Evolutionary conservation across 176 grass and related monocot species (phyloP).

Genomic region (Canna indica): DNA sequence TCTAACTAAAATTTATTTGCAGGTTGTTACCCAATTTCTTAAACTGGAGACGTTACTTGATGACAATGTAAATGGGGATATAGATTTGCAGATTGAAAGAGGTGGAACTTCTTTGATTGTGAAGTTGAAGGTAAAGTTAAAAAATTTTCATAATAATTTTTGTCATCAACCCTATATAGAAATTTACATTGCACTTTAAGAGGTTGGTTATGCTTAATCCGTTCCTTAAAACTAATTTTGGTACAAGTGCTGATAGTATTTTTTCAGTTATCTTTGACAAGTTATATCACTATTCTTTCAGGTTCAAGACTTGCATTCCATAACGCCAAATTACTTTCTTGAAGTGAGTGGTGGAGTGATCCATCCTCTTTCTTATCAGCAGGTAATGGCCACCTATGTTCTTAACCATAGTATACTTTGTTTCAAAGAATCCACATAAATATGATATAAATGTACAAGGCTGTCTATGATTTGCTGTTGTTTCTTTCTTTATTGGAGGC

Average conservation of each 20-base stretch:
- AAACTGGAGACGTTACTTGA: conserved; percentile 89
- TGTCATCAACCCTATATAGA: background rate
- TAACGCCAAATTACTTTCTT: conserved; percentile 95
- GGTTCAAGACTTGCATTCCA: conserved; percentile 97
- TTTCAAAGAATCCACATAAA: background rate
- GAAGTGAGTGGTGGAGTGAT: conserved; percentile 94
- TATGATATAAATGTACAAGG: background rate
- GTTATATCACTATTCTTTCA: conserved; percentile 20
- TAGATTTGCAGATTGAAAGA: conserved; percentile 84
- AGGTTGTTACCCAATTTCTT: conserved; percentile 99
- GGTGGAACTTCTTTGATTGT: conserved; percentile 60
- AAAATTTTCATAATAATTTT: background rate
- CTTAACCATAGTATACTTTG: background rate
- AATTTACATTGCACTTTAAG: too few species aligned
- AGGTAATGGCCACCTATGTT: conserved; percentile 28
- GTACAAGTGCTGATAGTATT: background rate
- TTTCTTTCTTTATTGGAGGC: too few species aligned
- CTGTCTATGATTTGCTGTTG: too few species aligned
- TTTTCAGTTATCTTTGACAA: background rate
- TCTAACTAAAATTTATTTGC: conserved; percentile 17
- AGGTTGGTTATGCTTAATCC: background rate
- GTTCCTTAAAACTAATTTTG: background rate
- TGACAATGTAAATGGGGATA: conserved; percentile 49
- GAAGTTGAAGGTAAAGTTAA: conserved; percentile 64
- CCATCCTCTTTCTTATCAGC: conserved; percentile 94